phyloP scores from a whole-genome alignment of 352 stramenopile species.

The Globisporangium spiculum region DNA sequence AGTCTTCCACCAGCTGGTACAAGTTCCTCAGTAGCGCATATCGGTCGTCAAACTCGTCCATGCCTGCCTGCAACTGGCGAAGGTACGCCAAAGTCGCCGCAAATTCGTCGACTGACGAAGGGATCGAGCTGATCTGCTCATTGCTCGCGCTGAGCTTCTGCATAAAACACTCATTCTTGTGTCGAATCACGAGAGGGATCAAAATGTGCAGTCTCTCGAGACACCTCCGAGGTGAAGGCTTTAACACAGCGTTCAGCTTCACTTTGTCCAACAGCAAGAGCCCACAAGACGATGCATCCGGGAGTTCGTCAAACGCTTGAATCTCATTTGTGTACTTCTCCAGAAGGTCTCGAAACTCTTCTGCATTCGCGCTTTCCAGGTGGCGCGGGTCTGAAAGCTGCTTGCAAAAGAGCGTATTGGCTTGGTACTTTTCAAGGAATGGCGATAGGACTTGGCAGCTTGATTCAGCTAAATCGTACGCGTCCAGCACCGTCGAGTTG shows the following conservation, averaged over 20 bases:
- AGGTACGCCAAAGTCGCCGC: constrained; percentile 56
- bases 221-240: constrained; percentile 64
- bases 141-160: constrained; percentile 50
- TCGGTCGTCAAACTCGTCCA: constrained; percentile 50
- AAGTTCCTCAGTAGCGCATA: constrained; percentile 54
- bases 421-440: constrained; percentile 73
- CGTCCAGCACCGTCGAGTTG: constrained; percentile 48
- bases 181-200: constrained; percentile 55
- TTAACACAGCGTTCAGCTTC: constrained; percentile 55
- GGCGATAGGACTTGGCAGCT: constrained; percentile 60
- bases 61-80: constrained; percentile 42
- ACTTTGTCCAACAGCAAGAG: constrained; percentile 58
- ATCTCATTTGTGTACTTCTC: constrained; percentile 68
- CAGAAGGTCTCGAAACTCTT: constrained; percentile 60
- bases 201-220: constrained; percentile 53
- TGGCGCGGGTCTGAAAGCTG: constrained; percentile 29
- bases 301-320: constrained; percentile 44
- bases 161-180: constrained; percentile 60
- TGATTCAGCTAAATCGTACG: constrained; percentile 44
- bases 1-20: constrained; percentile 70
- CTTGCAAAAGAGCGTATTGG: constrained; percentile 65
- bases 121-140: constrained; percentile 70
- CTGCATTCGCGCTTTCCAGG: constrained; percentile 29
- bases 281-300: constrained; percentile 42
- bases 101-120: constrained; percentile 68